Evolutionary conservation across 2,329 filamentous ascomycete species (phyloP).

Genomic region (Teratosphaeria destructans): DNA sequence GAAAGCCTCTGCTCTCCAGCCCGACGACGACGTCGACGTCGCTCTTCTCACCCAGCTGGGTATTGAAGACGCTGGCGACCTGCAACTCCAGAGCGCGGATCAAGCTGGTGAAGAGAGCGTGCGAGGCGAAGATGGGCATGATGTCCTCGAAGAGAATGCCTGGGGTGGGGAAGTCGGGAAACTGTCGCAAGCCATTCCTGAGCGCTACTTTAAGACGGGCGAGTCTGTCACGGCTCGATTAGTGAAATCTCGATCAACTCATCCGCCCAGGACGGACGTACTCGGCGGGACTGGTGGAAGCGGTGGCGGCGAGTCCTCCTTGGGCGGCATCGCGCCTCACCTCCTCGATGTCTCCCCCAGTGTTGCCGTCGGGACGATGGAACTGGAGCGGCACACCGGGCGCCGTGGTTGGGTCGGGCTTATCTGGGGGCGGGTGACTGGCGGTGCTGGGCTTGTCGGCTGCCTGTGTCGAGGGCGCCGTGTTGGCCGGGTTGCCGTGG

Average conservation of each 20-base stretch:
- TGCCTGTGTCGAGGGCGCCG: constrained; percentile 14
- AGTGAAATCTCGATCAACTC: constrained; percentile 24
- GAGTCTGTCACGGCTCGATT: constrained; percentile 33
- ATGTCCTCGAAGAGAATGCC: constrained; percentile 98
- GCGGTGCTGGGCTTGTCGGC: constrained; percentile 22
- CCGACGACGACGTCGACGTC: constrained; percentile 75
- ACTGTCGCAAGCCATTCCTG: constrained; percentile 66
- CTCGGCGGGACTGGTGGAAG: constrained; percentile 33
- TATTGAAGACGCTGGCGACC: constrained; percentile 50
- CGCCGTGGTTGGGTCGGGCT: constrained; percentile 23
- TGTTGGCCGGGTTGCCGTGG: constrained; percentile 21
- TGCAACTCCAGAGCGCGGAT: constrained; percentile 79
- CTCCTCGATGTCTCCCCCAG: constrained; percentile 17
- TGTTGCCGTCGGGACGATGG: constrained; percentile 6
- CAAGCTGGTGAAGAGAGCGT: constrained; percentile 61
- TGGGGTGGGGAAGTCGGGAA: constrained; percentile 80
- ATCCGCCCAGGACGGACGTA: constrained; percentile 4
- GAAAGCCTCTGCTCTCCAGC: constrained; percentile 85
- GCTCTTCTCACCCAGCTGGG: constrained; percentile 25
- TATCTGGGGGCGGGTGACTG: constrained; percentile 20
- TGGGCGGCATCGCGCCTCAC: constrained; percentile 26
- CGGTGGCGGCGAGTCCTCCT: constrained; percentile 39
- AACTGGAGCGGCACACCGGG: constrained; percentile 7
- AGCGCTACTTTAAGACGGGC: constrained; percentile 56
- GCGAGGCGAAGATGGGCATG: constrained; percentile 83